Base-by-base conservation (phyloP, 1,284 basidiomycete genomes). In the Leccinum ponderosum region DNA sequence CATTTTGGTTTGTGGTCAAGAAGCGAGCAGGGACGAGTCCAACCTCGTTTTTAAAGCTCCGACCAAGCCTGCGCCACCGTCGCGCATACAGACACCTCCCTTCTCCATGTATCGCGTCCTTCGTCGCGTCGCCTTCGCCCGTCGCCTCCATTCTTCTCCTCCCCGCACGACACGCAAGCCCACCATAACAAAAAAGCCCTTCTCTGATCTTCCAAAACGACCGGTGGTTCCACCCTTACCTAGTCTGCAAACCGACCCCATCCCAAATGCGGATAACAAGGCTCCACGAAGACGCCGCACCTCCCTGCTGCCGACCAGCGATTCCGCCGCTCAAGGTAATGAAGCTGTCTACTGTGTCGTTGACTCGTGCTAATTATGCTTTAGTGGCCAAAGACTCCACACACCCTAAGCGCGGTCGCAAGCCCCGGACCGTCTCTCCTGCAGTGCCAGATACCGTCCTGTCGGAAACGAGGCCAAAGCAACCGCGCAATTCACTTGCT, bases 401-500 rank as follows among this genome's bases (percentile, higher is more conserved):
- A 14, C 66, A 60, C 1, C 53, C 56, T 5, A 62, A 57, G 31
- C 73, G 71, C 47, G 66, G 62, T 54, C 69, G 71, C 54, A 72
- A 64, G 53, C 62, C 66, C 1, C 63, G 61, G 57, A 1, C 22
- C 15, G 15, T 54, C 33, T 33, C 29, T 1, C 9, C 52, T 35
- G 29, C 27, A 53, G 25, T 35, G 7, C 35, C 29, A 12, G 57
- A 54, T 25, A 6, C 39, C 37, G 27, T 50, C 35, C 2, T 27
- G 9, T 51, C 61, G 31, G 57, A 59, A 29, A 33, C 61, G 39
- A 4, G 20, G 31, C 57, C 29, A 20, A 75, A 53, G 37, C 72
- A 70, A 62, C 81, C 86, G 17, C 80, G 78, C 53, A 87, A 78
- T 44, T 75, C 80, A 53, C 82, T 97, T 6, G 88, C 91, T 2